Base-by-base conservation (phyloP, 2,329 filamentous ascomycete genomes). In the Aspergillus sp. region DNA sequence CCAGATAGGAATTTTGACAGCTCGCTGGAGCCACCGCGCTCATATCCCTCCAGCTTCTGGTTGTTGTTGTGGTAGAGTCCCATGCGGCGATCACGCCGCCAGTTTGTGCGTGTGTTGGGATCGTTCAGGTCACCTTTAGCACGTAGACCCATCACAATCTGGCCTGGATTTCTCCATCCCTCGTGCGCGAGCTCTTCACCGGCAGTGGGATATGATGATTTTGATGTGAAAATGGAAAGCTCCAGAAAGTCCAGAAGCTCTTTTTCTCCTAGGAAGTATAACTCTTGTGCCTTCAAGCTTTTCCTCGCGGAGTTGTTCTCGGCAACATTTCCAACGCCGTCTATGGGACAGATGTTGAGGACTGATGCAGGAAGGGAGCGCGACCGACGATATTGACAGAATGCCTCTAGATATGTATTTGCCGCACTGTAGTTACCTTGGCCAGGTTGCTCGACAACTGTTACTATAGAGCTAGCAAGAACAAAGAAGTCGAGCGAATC, bases 351-450 rank as follows among this genome's bases (percentile, higher is more conserved):
- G 13, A 47, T 30, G 19, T 33, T 34, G n/a, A 44, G 27, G 5
- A 37, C 34, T 4, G 42, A 47, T 10, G 37, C 33, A 1, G 44
- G 37, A n/a, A 49, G 34, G 7, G 34, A 37, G 3, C 26, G 33
- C 8, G 12, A 6, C 4, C 27, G 46, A 2, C 46, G 43, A n/a
- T 57, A 58, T 7, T 48, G 39, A 0, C 30, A 31, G 31, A 54
- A 50, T 2, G 28, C 38, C 13, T 54, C 50, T 2, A 48, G 47
- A 37, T 52, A 52, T 13, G 40, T 39, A 26, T 47, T 47, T 3
- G 43, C 50, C 5, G 51, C 47, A 1, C 36, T 39, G 35, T 52
- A 54, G 33, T 45, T 44, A 5, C 43, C 39, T 33, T 54, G 51
- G 8, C 33, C 33, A 8, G 33, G 33, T 12, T 35, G 33, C 9